Evolutionary conservation across 1,139 yeast genomes (phyloP).

Genomic region (Geotrichum restrictum): DNA sequence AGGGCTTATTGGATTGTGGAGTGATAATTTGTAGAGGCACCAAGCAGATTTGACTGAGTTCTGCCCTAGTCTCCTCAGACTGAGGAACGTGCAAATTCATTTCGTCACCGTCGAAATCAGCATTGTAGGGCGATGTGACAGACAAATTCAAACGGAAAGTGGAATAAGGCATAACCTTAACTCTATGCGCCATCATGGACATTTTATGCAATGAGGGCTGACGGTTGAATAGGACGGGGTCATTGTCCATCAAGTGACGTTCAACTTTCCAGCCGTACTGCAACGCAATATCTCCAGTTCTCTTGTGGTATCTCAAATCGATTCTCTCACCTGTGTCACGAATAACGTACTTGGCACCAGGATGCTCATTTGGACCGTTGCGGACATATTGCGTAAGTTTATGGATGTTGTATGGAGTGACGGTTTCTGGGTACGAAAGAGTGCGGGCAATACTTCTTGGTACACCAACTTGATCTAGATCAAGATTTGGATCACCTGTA

Average conservation of each 20-base stretch:
- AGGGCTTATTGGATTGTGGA: slow-evolving; percentile 97
- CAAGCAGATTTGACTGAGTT: slow-evolving; percentile 88
- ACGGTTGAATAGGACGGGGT: slow-evolving; percentile 96
- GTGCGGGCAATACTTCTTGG: slow-evolving; percentile 96
- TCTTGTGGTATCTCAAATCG: slow-evolving; percentile 90
- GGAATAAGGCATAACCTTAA: slow-evolving; percentile 97
- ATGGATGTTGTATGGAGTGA: slow-evolving; percentile 95
- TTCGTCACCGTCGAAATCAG: slow-evolving; percentile 99
- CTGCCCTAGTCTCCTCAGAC: slow-evolving; percentile 96
- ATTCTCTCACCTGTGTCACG: slow-evolving; percentile 99
- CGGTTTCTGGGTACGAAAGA: slow-evolving; percentile 92
- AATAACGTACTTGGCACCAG: slow-evolving; percentile 97
- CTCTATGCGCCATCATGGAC: slow-evolving; percentile 99
- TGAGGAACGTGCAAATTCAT: slow-evolving; percentile 99
- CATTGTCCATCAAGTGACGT: slow-evolving; percentile 95
- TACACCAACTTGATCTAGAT: slow-evolving; percentile 97
- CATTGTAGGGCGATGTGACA: slow-evolving; percentile 97
- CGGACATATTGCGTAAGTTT: slow-evolving; percentile 87
- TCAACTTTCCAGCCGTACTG: slow-evolving; percentile 99
- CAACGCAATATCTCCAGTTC: slow-evolving; percentile 96
- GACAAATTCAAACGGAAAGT: slow-evolving; percentile 95
- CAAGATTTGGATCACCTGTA: slow-evolving; percentile 98
- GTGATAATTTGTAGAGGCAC: slow-evolving; percentile 97
- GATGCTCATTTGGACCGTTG: slow-evolving; percentile 98
- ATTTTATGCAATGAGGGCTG: slow-evolving; percentile 98